These are phyloP conservation scores for Nakaseomyces bracarensis DNA, from an alignment of 1,139 yeast species.

Conservation along the genomic window DNA sequence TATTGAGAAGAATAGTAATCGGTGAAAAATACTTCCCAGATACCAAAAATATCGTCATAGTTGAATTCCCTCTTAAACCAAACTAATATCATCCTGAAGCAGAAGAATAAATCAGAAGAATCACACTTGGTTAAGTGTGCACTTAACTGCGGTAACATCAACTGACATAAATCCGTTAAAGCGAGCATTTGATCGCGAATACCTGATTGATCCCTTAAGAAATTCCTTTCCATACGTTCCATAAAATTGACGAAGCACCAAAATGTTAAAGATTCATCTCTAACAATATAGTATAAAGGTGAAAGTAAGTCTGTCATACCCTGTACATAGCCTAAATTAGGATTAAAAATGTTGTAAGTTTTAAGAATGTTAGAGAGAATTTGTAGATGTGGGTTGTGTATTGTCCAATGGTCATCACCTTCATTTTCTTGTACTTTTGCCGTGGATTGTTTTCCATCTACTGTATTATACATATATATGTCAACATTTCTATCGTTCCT, in stretches of 20 bases:
- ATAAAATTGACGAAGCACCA: slow-evolving; percentile 86
- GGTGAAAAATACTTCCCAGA: slow-evolving; percentile 93
- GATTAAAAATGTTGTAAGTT: slow-evolving; percentile 79
- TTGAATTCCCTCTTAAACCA: slow-evolving; percentile 92
- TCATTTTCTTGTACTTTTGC: slow-evolving; percentile 44
- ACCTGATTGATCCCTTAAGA: slow-evolving; percentile 83
- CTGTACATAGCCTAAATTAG: slow-evolving; percentile 86
- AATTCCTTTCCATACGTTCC: slow-evolving; percentile 94
- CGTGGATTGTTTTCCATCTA: slow-evolving; percentile 25
- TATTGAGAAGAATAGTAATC: slow-evolving; percentile 79
- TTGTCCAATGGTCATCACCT: slow-evolving; percentile 47
- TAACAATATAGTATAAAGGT: slow-evolving; percentile 69
- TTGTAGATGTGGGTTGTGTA: slow-evolving; percentile 60
- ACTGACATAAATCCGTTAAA: slow-evolving; percentile 72
- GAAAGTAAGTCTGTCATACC: slow-evolving; percentile 95
- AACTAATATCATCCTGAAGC: slow-evolving; percentile 86
- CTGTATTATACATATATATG: slow-evolving; percentile 45
- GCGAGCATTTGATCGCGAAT: slow-evolving; percentile 84
- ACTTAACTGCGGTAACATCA: slow-evolving; percentile 80
- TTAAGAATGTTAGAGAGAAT: slow-evolving; percentile 69
- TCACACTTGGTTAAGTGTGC: slow-evolving; percentile 81
- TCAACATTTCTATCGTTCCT: slow-evolving; percentile 79
- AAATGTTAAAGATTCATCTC: slow-evolving; percentile 74
- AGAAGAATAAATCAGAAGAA: slow-evolving; percentile 82
- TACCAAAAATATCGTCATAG: slow-evolving; percentile 64